Conservation (phyloP, 2,329 filamentous ascomycete genomes). For the Sphaerulina vaccinii region DNA sequence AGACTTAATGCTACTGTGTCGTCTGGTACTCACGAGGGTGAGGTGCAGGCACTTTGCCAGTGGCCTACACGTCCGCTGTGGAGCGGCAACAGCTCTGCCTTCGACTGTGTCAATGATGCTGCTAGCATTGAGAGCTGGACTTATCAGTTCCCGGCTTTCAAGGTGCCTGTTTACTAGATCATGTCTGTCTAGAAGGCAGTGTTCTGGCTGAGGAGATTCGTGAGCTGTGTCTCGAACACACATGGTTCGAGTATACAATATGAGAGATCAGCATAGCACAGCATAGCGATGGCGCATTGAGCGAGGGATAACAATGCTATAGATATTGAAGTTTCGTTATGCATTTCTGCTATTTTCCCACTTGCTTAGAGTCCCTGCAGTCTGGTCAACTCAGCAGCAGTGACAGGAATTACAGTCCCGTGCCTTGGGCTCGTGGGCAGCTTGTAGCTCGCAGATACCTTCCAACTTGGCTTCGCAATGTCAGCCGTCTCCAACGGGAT, state of each 20-base stretch:
- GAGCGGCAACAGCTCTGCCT: conserved; percentile 37
- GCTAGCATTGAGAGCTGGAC: conserved; percentile 28
- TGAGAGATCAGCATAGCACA: too few species aligned
- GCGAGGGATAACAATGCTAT: not conserved
- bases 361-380: too few species aligned
- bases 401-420: conserved; percentile 55
- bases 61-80: conserved; percentile 49
- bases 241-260: too few species aligned
- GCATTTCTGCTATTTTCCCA: too few species aligned
- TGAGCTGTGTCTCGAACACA: too few species aligned
- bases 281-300: too few species aligned
- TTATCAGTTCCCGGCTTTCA: conserved; percentile 24
- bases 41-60: conserved; percentile 42
- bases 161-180: conserved; percentile 25
- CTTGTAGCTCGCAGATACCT: conserved; percentile 46
- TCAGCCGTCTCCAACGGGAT: conserved; percentile 54
- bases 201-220: too few species aligned
- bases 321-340: conserved; percentile 12
- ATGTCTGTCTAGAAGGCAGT: too few species aligned
- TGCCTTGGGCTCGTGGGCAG: conserved; percentile 54
- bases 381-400: conserved; percentile 42
- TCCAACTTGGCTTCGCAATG: conserved; percentile 52
- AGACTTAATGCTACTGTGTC: conserved; percentile 45
- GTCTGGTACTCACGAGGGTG: conserved; percentile 33
- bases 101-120: conserved; percentile 41